Base-by-base conservation (phyloP, 345 rosid genomes). In the Syzygium jambos region DNA sequence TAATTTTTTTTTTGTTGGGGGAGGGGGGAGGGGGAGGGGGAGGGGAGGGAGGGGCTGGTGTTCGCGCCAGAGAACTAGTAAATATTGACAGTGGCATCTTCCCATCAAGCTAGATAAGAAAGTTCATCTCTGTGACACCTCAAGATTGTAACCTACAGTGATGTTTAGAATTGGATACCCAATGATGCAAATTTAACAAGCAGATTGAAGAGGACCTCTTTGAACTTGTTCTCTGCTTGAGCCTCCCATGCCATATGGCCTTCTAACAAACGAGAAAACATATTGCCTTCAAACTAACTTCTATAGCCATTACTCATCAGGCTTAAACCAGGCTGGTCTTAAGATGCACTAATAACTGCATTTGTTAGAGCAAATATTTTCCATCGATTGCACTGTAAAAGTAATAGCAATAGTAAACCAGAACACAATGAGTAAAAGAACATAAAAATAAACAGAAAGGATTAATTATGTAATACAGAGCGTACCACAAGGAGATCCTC, bases 401-500 rank as follows among this genome's bases (percentile, higher is more conserved):
- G 27, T 16, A 51, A 86, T 61, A 49, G 41, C 43, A 49, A 46
- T 41, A 22, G 54, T 53, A 49, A 16, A 5, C 41, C n/a, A 49
- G 49, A 83, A 59, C 77, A 56, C 46, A 52, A 59, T 46, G 77
- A 51, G 25, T 38, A 29, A 85, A 46, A 25, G 78, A 46, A 51
- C n/a, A 41, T 29, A 88, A n/a, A 73, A 52, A 38, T 15, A 27
- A 11, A 63, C 9, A 4, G 46, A 2, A 19, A 34, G 34, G 14
- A 86, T 87, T 27, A 12, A 77, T 53, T 84, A 86, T 17, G 55
- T 29, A 52, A 84, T 53, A 61, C 55, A 59, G 51, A 43, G 34
- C 87, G 9, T 96, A 97, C 98, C 98, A 95, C 98, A 86, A 96
- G 96, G 83, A 97, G 96, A 92, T 97, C 99, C 87, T 91, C 94